Conservation (phyloP, 1,284 basidiomycete genomes). For the Inonotus obliquus region DNA sequence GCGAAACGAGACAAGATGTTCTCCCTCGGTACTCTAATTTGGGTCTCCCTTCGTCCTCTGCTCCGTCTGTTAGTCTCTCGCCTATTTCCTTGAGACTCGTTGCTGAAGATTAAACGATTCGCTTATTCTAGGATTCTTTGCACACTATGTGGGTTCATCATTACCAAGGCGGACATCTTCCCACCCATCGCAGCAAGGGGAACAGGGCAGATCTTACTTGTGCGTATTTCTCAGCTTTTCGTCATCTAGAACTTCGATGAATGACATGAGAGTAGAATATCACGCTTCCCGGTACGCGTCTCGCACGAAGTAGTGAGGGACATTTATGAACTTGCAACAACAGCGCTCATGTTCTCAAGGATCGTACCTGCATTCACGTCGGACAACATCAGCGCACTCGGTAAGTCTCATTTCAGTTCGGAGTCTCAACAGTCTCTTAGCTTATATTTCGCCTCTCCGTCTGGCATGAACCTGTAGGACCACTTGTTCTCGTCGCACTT, state of each 20-base stretch:
- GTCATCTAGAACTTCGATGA: background rate
- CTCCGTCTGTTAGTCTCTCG: constrained; percentile 46
- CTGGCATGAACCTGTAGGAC: constrained; percentile 41
- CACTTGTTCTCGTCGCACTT: constrained; percentile 48
- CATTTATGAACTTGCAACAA: background rate
- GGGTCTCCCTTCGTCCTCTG: constrained; percentile 56
- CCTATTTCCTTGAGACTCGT: constrained; percentile 3
- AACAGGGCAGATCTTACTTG: constrained; percentile 54
- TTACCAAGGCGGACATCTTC: constrained; percentile 60
- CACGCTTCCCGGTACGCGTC: constrained; percentile 43
- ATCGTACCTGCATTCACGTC: constrained; percentile 70
- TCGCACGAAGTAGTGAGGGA: background rate
- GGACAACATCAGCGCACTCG: constrained; percentile 60
- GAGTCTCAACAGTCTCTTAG: background rate
- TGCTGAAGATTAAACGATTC: background rate
- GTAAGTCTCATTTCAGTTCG: constrained; percentile 29
- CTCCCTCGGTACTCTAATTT: constrained; percentile 41
- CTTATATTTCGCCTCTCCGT: constrained; percentile 15
- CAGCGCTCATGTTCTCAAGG: constrained; percentile 67
- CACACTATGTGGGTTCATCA: constrained; percentile 47
- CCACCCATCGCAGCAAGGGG: constrained; percentile 53
- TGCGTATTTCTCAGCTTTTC: constrained; percentile 23
- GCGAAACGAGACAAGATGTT: constrained; percentile 22
- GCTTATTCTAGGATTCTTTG: constrained; percentile 41
- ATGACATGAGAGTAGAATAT: constrained; percentile 47